Conservation (phyloP, 306 rosid genomes). For the Quercus glauca region DNA sequence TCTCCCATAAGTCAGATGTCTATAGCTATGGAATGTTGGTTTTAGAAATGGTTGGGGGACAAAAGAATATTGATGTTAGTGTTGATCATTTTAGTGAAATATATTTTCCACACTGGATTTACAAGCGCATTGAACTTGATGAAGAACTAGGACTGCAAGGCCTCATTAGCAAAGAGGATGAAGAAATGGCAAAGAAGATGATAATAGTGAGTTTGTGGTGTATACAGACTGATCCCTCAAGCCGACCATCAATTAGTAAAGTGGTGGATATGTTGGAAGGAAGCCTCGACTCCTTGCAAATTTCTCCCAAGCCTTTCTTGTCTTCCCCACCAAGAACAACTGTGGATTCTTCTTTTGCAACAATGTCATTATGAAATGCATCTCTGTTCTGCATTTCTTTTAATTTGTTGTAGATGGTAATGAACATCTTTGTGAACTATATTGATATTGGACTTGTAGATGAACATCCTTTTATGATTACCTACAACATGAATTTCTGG, state of each 20-base stretch:
- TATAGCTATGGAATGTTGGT: slow-evolving; percentile 41
- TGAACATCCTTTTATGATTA: no score
- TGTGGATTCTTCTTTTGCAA: no score
- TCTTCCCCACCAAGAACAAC: no score
- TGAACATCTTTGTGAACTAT: no score
- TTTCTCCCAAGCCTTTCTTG: no score
- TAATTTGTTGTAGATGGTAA: no score
- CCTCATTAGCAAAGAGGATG: slow-evolving; percentile 1
- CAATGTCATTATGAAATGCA: no score
- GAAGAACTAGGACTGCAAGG: slow-evolving; percentile 8
- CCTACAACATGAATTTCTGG: no score
- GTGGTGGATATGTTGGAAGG: slow-evolving; percentile 43
- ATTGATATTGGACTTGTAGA: no score
- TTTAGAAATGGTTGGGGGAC: slow-evolving; percentile 43
- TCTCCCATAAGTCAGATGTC: slow-evolving; percentile 41
- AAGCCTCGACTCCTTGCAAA: background rate
- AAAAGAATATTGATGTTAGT: slow-evolving; percentile 10
- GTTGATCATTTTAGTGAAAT: slow-evolving; percentile 20
- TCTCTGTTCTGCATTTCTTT: no score
- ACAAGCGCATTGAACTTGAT: slow-evolving; percentile 16
- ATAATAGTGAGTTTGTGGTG: slow-evolving; percentile 34
- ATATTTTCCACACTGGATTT: slow-evolving; percentile 37
- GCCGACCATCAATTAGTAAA: slow-evolving; percentile 19
- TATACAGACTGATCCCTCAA: slow-evolving; percentile 22
- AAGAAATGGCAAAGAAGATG: slow-evolving; percentile 19